Percentiles rank a stretch among this genome's conserved stretches.
Conservation (phyloP, 331 rosid genomes). For the Rhamnella rubrinervis region DNA sequence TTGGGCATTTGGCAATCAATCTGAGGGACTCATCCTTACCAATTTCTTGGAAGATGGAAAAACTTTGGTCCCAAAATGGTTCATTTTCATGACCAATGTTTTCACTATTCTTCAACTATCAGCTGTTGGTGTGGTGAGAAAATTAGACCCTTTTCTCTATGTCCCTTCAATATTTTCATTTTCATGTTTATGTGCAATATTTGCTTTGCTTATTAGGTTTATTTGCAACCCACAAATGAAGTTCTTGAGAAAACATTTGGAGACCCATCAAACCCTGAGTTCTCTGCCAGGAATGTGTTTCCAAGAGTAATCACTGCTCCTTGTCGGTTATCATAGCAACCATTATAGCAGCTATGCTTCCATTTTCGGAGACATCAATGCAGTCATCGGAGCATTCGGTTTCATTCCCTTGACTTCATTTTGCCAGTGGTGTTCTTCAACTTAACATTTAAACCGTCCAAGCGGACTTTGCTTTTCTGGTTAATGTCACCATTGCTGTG, state of each 20-base stretch:
- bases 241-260: slow-evolving; percentile 55
- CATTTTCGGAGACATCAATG: slow-evolving; percentile 77
- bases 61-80: slow-evolving; percentile 65
- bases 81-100: slow-evolving; percentile 56
- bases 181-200: not conserved
- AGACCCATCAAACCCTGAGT: slow-evolving; percentile 45
- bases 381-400: slow-evolving; percentile 77
- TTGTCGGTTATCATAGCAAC: slow-evolving; percentile 44
- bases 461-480: slow-evolving; percentile 51
- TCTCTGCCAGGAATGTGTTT: slow-evolving; percentile 52
- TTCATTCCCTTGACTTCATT: slow-evolving; percentile 71
- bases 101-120: slow-evolving; percentile 68
- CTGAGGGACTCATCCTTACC: slow-evolving; percentile 50
- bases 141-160: not conserved
- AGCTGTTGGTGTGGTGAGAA: slow-evolving; percentile 69
- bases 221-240: slow-evolving; percentile 74
- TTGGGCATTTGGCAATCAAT: slow-evolving; percentile 79
- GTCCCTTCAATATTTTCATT: not conserved
- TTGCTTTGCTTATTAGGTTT: slow-evolving; percentile 35
- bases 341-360: slow-evolving; percentile 72
- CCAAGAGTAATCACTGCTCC: slow-evolving; percentile 58
- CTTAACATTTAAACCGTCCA: slow-evolving; percentile 72
- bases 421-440: slow-evolving; percentile 64
- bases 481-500: slow-evolving; percentile 40
- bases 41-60: slow-evolving; percentile 57